phyloP scores from a whole-genome alignment of 2,329 filamentous ascomycete species.

The Hymenoscyphus repandus region DNA sequence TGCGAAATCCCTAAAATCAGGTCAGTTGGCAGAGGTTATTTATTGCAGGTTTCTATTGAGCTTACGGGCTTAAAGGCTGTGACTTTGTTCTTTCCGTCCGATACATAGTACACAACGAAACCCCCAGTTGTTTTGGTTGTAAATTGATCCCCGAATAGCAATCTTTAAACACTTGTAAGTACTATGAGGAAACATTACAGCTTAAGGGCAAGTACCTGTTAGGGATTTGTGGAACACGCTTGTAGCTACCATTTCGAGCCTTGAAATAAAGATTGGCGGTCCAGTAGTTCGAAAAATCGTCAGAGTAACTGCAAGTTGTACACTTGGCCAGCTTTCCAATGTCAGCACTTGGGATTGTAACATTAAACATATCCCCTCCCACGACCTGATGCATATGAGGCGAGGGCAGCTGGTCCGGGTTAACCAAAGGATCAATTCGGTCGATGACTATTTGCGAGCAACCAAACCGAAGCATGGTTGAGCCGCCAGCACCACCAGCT shows the following conservation, averaged over 20 bases:
- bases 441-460: constrained; percentile 20
- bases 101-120: constrained; percentile 30
- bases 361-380: constrained; percentile 47
- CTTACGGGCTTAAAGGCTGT: constrained; percentile 53
- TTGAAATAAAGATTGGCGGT: constrained; percentile 71
- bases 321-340: constrained; percentile 55
- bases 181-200: background rate
- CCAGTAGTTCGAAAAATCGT: constrained; percentile 85
- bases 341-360: constrained; percentile 51
- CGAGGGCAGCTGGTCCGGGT: constrained; percentile 14
- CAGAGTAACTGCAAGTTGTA: constrained; percentile 70
- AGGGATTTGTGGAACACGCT: constrained; percentile 57
- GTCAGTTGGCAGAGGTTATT: constrained; percentile 47
- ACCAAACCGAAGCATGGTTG: constrained; percentile 17
- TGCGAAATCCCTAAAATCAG: constrained; percentile 62
- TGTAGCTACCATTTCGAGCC: constrained; percentile 51
- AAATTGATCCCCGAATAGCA: constrained; percentile 16
- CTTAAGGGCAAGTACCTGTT: constrained; percentile 67
- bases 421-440: constrained; percentile 21
- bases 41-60: background rate
- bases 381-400: constrained; percentile 20
- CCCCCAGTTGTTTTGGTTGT: constrained; percentile 13
- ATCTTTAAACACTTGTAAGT: constrained; percentile 44
- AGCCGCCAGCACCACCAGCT: background rate
- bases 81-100: constrained; percentile 56